These are phyloP conservation scores for Thalassiosira livingstoniorum DNA, from an alignment of 352 stramenopile genomes.

Conservation along the genomic window DNA sequence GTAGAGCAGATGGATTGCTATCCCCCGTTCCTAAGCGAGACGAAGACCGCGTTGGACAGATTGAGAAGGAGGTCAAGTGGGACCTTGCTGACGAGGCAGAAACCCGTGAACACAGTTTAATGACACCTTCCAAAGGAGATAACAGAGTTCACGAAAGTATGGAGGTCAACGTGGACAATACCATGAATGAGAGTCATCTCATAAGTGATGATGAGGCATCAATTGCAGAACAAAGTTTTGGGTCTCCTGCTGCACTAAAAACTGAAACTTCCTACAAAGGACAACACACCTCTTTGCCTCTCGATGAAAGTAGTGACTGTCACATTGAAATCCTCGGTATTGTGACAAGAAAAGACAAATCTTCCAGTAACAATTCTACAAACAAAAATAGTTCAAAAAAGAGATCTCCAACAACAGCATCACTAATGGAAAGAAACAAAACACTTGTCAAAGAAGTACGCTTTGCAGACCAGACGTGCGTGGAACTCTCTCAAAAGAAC, in stretches of 20 bases:
- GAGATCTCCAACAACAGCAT: constrained; percentile 36
- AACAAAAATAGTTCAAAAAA: neutral
- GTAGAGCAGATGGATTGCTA: neutral
- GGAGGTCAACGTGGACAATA: neutral
- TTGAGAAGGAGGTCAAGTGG: constrained; percentile 46
- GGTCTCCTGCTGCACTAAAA: neutral
- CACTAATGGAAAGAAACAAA: constrained; percentile 75
- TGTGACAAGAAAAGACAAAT: neutral
- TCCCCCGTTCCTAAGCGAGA: neutral
- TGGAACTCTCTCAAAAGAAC: constrained; percentile 76
- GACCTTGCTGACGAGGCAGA: constrained; percentile 32
- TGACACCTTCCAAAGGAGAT: neutral
- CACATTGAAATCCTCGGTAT: constrained; percentile 1
- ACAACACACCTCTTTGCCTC: constrained; percentile 6
- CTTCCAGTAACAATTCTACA: neutral
- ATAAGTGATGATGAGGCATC: constrained; percentile 64
- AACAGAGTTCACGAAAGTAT: too few species aligned
- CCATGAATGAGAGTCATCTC: constrained; percentile 59
- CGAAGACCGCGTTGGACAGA: neutral
- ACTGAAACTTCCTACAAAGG: neutral
- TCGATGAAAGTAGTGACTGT: constrained; percentile 14
- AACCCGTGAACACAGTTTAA: constrained; percentile 12
- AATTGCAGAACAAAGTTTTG: constrained; percentile 9
- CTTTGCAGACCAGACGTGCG: constrained; percentile 85
- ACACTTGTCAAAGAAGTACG: constrained; percentile 84